These are phyloP conservation scores for Austroboletus novae-zelandiae DNA, from an alignment of 1,284 basidiomycete species.

Conservation along the genomic window DNA sequence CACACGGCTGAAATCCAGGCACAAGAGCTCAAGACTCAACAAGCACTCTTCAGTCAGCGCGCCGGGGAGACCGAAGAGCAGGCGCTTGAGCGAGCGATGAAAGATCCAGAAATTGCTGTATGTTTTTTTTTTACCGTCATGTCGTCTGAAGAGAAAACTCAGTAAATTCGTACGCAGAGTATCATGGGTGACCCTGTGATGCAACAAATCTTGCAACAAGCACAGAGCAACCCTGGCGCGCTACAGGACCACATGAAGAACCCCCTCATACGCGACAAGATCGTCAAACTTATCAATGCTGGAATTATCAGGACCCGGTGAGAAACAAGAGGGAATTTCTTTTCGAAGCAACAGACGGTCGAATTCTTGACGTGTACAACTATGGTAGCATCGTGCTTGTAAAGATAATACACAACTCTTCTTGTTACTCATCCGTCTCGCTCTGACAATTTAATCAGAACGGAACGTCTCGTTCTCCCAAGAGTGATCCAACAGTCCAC, in stretches of 20 bases:
- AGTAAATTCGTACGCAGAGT: constrained; percentile 39
- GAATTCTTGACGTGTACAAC: constrained; percentile 17
- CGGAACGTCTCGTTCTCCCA: constrained; percentile 54
- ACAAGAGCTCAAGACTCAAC: constrained; percentile 78
- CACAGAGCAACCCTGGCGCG: constrained; percentile 86
- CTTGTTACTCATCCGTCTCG: background rate
- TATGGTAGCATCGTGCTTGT: constrained; percentile 24
- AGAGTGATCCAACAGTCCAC: constrained; percentile 59
- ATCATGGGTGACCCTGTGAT: constrained; percentile 89
- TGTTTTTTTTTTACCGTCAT: constrained; percentile 31
- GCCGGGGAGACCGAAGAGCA: constrained; percentile 90
- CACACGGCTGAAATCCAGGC: constrained; percentile 80
- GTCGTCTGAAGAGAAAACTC: background rate
- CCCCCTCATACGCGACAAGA: constrained; percentile 79
- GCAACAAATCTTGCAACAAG: constrained; percentile 94
- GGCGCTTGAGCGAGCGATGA: constrained; percentile 91
- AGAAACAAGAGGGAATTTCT: constrained; percentile 15
- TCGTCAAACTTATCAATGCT: constrained; percentile 90
- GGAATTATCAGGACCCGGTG: constrained; percentile 85
- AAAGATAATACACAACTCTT: constrained; percentile 22
- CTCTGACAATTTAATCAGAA: constrained; percentile 6
- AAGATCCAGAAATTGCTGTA: constrained; percentile 93
- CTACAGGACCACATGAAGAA: constrained; percentile 98
- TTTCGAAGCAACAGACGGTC: constrained; percentile 10
- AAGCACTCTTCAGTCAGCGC: constrained; percentile 81